These are phyloP conservation scores for Monilinia fructicola DNA, from an alignment of 2,329 filamentous ascomycete genomes.

Conservation along the genomic window DNA sequence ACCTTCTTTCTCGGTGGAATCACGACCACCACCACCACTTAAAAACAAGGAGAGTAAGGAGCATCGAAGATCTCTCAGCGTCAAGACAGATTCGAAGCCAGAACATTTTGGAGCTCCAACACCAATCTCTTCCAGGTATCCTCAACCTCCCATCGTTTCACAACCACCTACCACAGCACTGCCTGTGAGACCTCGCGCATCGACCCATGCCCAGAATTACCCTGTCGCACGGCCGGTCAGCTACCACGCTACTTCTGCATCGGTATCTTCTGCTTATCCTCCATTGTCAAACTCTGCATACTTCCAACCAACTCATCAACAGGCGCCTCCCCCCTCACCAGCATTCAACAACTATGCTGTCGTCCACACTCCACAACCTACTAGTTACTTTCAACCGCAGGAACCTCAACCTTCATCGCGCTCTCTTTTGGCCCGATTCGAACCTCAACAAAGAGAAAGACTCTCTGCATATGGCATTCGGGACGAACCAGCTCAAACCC, in stretches of 20 bases:
- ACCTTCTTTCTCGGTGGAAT: conserved; percentile 8
- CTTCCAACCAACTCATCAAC: conserved; percentile 12
- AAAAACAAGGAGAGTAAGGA: conserved; percentile 18
- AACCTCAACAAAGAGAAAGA: conserved; percentile 27
- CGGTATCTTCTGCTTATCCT: conserved; percentile 13
- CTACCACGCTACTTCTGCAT: conserved; percentile 14
- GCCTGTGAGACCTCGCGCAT: conserved; percentile 19
- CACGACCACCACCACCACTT: conserved; percentile 13
- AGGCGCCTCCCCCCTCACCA: conserved; percentile 21
- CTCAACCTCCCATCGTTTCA: conserved; percentile 17
- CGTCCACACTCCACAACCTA: not conserved
- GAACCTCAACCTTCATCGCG: conserved; percentile 23
- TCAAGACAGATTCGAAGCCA: conserved; percentile 18
- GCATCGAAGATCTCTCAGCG: conserved; percentile 17
- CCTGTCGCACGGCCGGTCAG: conserved; percentile 13
- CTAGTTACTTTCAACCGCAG: conserved; percentile 5
- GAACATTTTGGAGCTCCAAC: conserved; percentile 18
- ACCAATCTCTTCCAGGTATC: conserved; percentile 1
- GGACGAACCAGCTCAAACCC: conserved; percentile 6
- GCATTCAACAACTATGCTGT: conserved; percentile 20
- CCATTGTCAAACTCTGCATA: conserved; percentile 21
- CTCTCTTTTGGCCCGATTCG: conserved; percentile 34
- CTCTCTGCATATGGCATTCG: conserved; percentile 31
- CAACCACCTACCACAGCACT: conserved; percentile 10
- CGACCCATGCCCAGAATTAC: conserved; percentile 19